Base-by-base conservation (phyloP, 306 rosid genomes). In the Begonia masoniana region DNA sequence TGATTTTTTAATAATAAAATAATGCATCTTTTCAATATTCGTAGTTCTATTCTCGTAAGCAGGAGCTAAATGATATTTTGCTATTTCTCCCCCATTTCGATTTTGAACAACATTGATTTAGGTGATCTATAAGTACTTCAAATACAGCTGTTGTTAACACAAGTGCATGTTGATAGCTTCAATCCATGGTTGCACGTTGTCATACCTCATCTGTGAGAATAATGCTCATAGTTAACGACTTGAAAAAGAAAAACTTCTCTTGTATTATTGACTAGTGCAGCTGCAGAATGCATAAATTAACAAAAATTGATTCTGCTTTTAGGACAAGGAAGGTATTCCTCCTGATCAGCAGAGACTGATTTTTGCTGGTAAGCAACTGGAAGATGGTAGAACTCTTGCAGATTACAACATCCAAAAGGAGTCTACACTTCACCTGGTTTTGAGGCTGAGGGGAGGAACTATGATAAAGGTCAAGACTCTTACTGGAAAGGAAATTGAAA, bases 251-350 rank as follows among this genome's bases (percentile, higher is more conserved):
- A 21, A 21, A 31, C 39, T 52, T 0, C 17, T 12, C 13, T 12
- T 43, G 8, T 26, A 61, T 1, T 15, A 1, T 42, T 2, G 13
- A 19, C 10, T 11, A 10, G 9, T 12, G 42, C 4, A 12, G 23
- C n/a, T 36, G 36, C 57, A 26, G n/a, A 36, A 53, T n/a, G 49
- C n/a, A 45, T 45, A 5, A 31, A 31, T n/a, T 45, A 45, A 45
- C 49, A 45, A n/a, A 45, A 45, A 45, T n/a, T 45, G 47, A 45
- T 45, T n/a, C 15, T n/a, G 15, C 2, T 45, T 45, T 45, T 61
- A 91, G 99, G 99, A 86, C 73, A 91, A 91, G 88, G 96, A 86
- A 77, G 99, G 97, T 45, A 85, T 91, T 62, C 96, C 97, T 21
- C 96, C 97, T 14, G 97, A 91, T 21, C 97, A 85, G 70, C 96